Evolutionary conservation across 805 yeast genomes (phyloP).

Genomic region (Starmerella potacharoeniae): DNA sequence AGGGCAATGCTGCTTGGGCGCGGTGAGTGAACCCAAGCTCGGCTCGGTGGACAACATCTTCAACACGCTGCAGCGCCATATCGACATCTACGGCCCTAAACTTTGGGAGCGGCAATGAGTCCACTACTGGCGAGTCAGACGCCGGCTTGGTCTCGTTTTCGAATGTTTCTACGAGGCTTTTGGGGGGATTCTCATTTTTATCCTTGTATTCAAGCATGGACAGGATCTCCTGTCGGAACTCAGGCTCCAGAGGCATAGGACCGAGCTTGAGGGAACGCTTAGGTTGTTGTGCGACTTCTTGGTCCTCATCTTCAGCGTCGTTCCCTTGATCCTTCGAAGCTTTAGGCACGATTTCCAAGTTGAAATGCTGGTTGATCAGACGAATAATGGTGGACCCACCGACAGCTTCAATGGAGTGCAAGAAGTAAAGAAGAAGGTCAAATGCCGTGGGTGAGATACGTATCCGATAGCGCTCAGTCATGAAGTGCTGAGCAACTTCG

Average conservation of each 20-base stretch:
- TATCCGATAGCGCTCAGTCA: conserved; percentile 60
- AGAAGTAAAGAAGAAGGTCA: conserved; percentile 69
- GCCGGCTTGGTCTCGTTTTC: conserved; percentile 38
- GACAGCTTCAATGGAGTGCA: conserved; percentile 82
- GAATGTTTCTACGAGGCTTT: conserved; percentile 48
- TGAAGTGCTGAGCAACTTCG: conserved; percentile 64
- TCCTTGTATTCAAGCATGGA: conserved; percentile 74
- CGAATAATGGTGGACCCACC: conserved; percentile 86
- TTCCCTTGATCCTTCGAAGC: conserved; percentile 11
- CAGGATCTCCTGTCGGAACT: conserved; percentile 71
- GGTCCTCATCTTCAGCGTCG: conserved; percentile 16
- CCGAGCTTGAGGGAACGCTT: conserved; percentile 55
- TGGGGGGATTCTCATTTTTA: conserved; percentile 26
- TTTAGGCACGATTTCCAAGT: conserved; percentile 23
- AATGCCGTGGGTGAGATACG: conserved; percentile 73
- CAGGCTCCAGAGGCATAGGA: conserved; percentile 73
- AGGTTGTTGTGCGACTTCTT: conserved; percentile 11
- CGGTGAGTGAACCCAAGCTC: conserved; percentile 36
- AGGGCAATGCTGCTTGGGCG: conserved; percentile 69
- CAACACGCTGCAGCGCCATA: conserved; percentile 63
- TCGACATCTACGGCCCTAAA: conserved; percentile 71
- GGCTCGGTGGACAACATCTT: conserved; percentile 69
- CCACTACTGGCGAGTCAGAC: conserved; percentile 52
- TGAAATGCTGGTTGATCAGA: conserved; percentile 73
- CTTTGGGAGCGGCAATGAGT: conserved; percentile 72